These are phyloP conservation scores for Lentinula edodes DNA, from an alignment of 768 basidiomycete genomes.

Conservation along the genomic window DNA sequence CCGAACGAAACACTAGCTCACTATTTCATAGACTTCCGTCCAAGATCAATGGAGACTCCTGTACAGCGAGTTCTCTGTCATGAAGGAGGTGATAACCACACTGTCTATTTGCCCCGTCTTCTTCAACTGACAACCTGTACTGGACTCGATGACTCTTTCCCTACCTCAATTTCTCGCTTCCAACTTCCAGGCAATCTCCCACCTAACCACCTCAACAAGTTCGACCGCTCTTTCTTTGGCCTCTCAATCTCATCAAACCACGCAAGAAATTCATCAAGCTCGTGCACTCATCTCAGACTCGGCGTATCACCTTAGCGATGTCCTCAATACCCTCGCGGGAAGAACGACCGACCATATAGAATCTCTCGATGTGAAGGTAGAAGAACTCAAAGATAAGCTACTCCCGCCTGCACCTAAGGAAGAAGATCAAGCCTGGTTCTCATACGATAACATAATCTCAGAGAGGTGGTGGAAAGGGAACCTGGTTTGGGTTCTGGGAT, in stretches of 20 bases:
- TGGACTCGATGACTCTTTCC: not conserved
- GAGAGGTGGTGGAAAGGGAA: conserved; percentile 4
- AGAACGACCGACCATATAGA: conserved; percentile 38
- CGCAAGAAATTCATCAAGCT: not conserved
- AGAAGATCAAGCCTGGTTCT: not conserved
- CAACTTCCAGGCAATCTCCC: conserved; percentile 13
- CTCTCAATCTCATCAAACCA: conserved; percentile 22
- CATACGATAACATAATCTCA: not conserved
- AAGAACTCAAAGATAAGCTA: conserved; percentile 25
- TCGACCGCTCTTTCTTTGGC: conserved; percentile 24
- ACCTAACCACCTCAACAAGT: conserved; percentile 15
- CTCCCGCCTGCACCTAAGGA: conserved; percentile 6
- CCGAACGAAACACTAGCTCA: too few species aligned
- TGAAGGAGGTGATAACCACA: not conserved
- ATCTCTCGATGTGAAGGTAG: conserved; percentile 41
- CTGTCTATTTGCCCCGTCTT: not conserved
- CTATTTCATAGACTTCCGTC: not conserved
- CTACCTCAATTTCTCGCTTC: too few species aligned
- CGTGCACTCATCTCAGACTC: not conserved
- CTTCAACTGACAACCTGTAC: not conserved
- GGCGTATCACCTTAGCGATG: conserved; percentile 27
- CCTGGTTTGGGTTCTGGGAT: not conserved
- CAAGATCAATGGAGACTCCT: not conserved
- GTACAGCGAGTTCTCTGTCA: conserved; percentile 17
- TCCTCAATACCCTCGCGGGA: conserved; percentile 30